These are phyloP conservation scores for Saccharata proteae DNA, from an alignment of 2,329 filamentous ascomycete genomes.

Conservation along the genomic window DNA sequence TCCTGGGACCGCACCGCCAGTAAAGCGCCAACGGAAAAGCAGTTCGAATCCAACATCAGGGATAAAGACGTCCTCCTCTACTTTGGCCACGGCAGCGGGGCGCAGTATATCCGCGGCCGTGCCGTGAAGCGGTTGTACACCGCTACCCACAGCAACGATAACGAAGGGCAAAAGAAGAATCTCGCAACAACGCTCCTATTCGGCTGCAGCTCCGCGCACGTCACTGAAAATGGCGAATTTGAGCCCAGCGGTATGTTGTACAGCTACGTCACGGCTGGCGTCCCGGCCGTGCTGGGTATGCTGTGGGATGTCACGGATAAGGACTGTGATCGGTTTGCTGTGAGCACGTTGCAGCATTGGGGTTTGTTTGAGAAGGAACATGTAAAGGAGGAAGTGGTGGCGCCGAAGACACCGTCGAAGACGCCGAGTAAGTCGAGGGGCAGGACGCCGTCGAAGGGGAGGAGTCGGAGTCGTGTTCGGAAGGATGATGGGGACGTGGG, in stretches of 20 bases:
- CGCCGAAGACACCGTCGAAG: conserved; percentile 16
- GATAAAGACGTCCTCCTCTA: conserved; percentile 68
- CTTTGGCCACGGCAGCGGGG: conserved; percentile 90
- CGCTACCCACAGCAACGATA: not conserved
- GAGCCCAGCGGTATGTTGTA: conserved; percentile 84
- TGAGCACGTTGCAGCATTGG: conserved; percentile 71
- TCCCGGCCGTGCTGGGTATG: conserved; percentile 76
- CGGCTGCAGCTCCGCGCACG: conserved; percentile 79
- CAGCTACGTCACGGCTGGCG: conserved; percentile 77
- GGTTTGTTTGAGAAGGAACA: conserved; percentile 47
- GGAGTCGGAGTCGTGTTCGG: conserved; percentile 7
- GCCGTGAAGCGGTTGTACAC: conserved; percentile 65
- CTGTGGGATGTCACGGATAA: conserved; percentile 97
- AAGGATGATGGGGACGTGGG: conserved; percentile 17
- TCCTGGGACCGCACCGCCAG: conserved; percentile 59
- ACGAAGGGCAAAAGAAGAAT: conserved; percentile 11
- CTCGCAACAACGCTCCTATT: conserved; percentile 78
- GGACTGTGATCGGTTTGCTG: conserved; percentile 89
- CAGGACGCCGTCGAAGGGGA: conserved; percentile 11
- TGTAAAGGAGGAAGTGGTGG: conserved; percentile 15
- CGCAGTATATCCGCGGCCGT: conserved; percentile 81
- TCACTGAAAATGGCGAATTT: conserved; percentile 73
- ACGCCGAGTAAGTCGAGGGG: conserved; percentile 18
- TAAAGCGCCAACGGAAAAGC: conserved; percentile 59
- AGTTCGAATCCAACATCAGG: conserved; percentile 59